Evolutionary conservation across 2,329 filamentous ascomycete species (phyloP), one percentile per base, ranked within the genome.

Genomic region (Elsinoe batatas): DNA sequence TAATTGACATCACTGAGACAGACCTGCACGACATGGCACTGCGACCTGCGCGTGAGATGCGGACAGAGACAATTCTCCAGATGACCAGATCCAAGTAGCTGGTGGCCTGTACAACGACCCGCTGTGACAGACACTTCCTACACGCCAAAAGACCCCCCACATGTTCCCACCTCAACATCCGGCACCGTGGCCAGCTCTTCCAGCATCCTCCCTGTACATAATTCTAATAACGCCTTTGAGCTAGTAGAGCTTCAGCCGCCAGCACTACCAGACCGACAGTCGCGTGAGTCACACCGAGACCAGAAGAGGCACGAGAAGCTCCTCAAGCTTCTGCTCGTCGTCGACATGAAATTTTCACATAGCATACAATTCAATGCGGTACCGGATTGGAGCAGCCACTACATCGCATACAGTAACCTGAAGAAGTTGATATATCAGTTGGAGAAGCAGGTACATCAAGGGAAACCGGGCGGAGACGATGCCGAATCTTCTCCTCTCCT

Each of bases 261-360:
- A 32, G 58, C 61, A 15, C 57, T 60, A 13, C 36, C 10, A 42
- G 20, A 42, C 11, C 46, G 11, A 20, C 4, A 8, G n/a, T 7
- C 10, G 15, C 56, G 30, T 55, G 26, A 43, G 49, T 33, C 42
- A 15, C 20, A 53, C 43, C 36, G 44, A 17, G 51, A 47, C 13
- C 62, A 62, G 44, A 61, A 58, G 33, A 63, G 66, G 47, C 61
- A 63, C 62, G 75, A 79, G 69, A 90, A 90, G 76, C 79, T 82
- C 69, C 75, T 76, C 67, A 80, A 81, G 78, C 83, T 91, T 65
- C 81, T 87, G 64, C 77, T 84, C 64, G 80, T 78, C 62, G 84
- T 87, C 82, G 88, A 89, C 68, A 98, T 98, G 93, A 97, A 97
- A 84, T 98, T 98, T 79, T 97, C 91, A 15, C 93, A 98, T 71